Evolutionary conservation across 2,329 filamentous ascomycete species (phyloP), one percentile per base, ranked within the genome.

Genomic region (Helicocarpus griseus): DNA sequence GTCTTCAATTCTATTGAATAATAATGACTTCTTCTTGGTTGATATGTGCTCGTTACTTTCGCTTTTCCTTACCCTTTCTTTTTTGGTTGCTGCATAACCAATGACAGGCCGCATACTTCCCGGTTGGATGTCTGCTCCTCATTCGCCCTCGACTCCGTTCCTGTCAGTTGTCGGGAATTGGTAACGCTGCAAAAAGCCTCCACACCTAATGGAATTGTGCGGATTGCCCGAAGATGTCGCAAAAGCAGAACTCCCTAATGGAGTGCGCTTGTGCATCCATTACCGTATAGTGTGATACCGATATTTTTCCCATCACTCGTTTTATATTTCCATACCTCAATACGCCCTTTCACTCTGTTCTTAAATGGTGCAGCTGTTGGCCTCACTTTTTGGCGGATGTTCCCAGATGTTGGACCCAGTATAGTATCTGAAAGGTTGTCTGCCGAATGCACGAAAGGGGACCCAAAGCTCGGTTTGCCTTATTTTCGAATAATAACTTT

Each of bases 401-500:
- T 47, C 31, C 31, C 13, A 47, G 14, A 45, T 45, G 26, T 45
- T 36, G 6, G 31, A 3, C 24, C 31, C 13, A 26, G 26, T 31
- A 26, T 19, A 45, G 17, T n/a, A 35, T 33, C 29, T 24, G 21
- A 26, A 28, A n/a, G n/a, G 14, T n/a, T 47, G 17, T 35, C 44
- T 47, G 33, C 17, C 22, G 21, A 35, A 49, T 49, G 48, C 39
- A 41, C 26, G 28, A 44, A 50, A 31, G 24, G n/a, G 36, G 14
- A 22, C 14, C n/a, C 22, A 40, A 40, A 40, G 7, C 22, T n/a
- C 8, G 47, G 47, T 13, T 53, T 48, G 48, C 43, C 51, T 44
- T 50, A 33, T 49, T 49, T 45, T 53, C 48, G 36, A 50, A 47
- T 45, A 48, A 47, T 45, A 48, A 39, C 38, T 47, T 35, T 33